Evolutionary conservation across 306 rosid genomes (phyloP).

Genomic region (Pterocarpus santalinus): DNA sequence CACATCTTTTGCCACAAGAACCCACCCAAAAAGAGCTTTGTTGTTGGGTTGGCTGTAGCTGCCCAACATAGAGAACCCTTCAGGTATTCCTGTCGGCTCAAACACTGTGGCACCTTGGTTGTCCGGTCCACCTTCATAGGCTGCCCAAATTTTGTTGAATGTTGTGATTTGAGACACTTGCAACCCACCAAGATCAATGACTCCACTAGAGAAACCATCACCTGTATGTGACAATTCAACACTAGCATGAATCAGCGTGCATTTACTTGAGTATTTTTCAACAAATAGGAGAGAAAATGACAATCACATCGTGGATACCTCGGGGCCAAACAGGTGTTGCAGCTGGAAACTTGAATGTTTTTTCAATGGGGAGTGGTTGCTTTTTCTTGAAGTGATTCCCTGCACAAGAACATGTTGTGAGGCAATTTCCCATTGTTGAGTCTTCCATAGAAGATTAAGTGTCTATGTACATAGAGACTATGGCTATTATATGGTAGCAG

Average conservation of each 20-base stretch:
- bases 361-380: slow-evolving; percentile 55
- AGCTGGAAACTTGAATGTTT: slow-evolving; percentile 70
- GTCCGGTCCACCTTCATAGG: slow-evolving; percentile 68
- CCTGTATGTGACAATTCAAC: slow-evolving; percentile 43
- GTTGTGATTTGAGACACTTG: slow-evolving; percentile 64
- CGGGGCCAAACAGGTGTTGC: slow-evolving; percentile 53
- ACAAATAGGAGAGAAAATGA: not conserved
- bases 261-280: not conserved
- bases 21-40: slow-evolving; percentile 70
- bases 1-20: slow-evolving; percentile 65
- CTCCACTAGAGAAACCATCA: slow-evolving; percentile 66
- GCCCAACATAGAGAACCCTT: slow-evolving; percentile 73
- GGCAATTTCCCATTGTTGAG: slow-evolving; percentile 56
- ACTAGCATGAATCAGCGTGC: not conserved
- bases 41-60: slow-evolving; percentile 77
- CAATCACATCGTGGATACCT: slow-evolving; percentile 37
- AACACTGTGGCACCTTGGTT: slow-evolving; percentile 66
- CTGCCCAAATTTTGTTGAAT: slow-evolving; percentile 68
- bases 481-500: slow-evolving; percentile 7
- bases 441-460: slow-evolving; percentile 5
- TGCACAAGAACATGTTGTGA: slow-evolving; percentile 26
- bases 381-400: slow-evolving; percentile 45
- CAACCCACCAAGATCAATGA: slow-evolving; percentile 74
- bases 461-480: not conserved
- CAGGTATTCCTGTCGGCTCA: slow-evolving; percentile 75